Percentiles rank a stretch among this genome's conserved stretches.
Evolutionary conservation across 1,139 yeast genomes (phyloP).

Genomic region (Hansenula sp.): DNA sequence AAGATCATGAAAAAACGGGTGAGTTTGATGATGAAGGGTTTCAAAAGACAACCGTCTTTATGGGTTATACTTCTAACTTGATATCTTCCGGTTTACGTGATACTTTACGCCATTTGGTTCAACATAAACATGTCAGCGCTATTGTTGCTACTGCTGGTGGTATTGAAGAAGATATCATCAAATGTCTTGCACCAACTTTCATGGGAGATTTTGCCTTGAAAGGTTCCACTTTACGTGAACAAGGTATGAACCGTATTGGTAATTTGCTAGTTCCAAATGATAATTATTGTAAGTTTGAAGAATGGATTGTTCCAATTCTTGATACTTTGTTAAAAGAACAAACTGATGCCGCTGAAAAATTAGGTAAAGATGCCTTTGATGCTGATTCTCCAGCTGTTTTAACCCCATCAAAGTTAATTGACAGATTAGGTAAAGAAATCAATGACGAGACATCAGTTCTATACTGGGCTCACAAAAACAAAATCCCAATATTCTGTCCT

Average conservation of each 20-base stretch:
- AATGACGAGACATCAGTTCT: conserved; percentile 90
- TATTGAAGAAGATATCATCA: conserved; percentile 93
- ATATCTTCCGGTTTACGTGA: conserved; percentile 94
- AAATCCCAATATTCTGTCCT: conserved; percentile 96
- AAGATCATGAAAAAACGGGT: conserved; percentile 69
- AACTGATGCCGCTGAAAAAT: conserved; percentile 54
- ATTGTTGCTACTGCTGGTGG: conserved; percentile 98
- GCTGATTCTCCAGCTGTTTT: conserved; percentile 61
- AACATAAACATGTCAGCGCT: conserved; percentile 91
- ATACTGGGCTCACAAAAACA: conserved; percentile 96
- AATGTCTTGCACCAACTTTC: conserved; percentile 93
- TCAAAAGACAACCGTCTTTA: conserved; percentile 84
- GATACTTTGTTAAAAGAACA: conserved; percentile 89
- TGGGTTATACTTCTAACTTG: conserved; percentile 96
- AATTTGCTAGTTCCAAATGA: conserved; percentile 95
- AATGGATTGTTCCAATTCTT: conserved; percentile 94
- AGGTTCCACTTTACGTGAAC: conserved; percentile 80
- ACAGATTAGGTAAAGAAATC: conserved; percentile 91
- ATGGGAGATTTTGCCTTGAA: conserved; percentile 85
- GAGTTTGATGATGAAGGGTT: conserved; percentile 76
- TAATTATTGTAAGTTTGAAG: conserved; percentile 95
- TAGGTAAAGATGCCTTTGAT: conserved; percentile 49
- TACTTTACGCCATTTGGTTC: conserved; percentile 82
- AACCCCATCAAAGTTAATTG: conserved; percentile 93
- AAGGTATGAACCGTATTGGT: conserved; percentile 97